These are phyloP conservation scores for Euphorbia corollata DNA, from an alignment of 441 rosid species.

Conservation along the genomic window DNA sequence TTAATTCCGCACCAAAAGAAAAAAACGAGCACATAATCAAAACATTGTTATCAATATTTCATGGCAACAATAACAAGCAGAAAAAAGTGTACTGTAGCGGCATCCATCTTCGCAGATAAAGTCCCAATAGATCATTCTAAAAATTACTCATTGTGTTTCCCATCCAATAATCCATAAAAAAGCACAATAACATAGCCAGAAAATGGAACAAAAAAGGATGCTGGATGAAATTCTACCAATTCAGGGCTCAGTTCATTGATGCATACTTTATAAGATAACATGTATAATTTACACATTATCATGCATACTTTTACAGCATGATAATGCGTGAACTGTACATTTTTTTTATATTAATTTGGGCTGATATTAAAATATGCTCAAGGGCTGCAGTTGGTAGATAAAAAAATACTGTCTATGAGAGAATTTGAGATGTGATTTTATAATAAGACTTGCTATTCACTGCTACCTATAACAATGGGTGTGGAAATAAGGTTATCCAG, in stretches of 20 bases:
- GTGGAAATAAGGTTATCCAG: not conserved
- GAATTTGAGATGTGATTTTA: not conserved
- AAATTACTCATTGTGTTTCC: not conserved
- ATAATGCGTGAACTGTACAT: too few species aligned
- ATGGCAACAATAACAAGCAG: not conserved
- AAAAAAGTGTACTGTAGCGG: too few species aligned
- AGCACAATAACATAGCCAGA: too few species aligned
- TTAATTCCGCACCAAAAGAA: not conserved
- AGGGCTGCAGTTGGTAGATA: not conserved
- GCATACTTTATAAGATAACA: not conserved
- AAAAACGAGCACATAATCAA: not conserved
- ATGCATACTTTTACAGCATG: too few species aligned
- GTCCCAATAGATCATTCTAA: not conserved
- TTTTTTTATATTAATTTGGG: too few species aligned
- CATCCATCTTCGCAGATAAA: too few species aligned
- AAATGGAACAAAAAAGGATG: too few species aligned
- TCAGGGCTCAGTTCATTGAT: not conserved
- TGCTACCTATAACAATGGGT: not conserved
- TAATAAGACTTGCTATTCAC: not conserved
- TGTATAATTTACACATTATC: too few species aligned
- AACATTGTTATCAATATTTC: not conserved
- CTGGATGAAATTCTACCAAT: not conserved
- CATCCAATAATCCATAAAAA: not conserved
- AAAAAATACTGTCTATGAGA: not conserved
- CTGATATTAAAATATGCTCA: not conserved